Evolutionary conservation across 805 yeast species (phyloP).

Genomic region (Spathaspora arborariae): DNA sequence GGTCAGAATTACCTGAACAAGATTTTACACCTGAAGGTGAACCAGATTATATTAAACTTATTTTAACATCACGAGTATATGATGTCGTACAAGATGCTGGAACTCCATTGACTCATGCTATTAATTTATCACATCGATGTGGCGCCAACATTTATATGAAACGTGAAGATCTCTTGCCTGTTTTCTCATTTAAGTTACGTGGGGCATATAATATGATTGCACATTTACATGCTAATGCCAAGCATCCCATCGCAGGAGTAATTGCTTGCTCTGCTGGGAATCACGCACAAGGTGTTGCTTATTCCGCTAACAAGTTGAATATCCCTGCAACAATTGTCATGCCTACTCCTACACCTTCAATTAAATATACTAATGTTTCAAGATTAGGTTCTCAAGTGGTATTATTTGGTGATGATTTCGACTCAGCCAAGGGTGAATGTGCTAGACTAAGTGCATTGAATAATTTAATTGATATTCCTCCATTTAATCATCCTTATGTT

Average conservation of each 20-base stretch:
- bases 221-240: slow-evolving; percentile 57
- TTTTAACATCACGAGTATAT: slow-evolving; percentile 88
- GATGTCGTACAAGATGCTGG: slow-evolving; percentile 80
- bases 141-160: slow-evolving; percentile 76
- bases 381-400: slow-evolving; percentile 94
- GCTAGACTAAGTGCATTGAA: slow-evolving; percentile 61
- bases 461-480: slow-evolving; percentile 89
- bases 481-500: slow-evolving; percentile 96
- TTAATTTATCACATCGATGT: slow-evolving; percentile 67
- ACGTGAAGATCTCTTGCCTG: slow-evolving; percentile 92
- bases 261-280: slow-evolving; percentile 99
- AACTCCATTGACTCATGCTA: slow-evolving; percentile 77
- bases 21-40: slow-evolving; percentile 58
- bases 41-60: slow-evolving; percentile 92
- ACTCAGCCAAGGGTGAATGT: slow-evolving; percentile 92
- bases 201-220: slow-evolving; percentile 99
- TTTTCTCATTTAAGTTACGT: slow-evolving; percentile 91
- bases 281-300: slow-evolving; percentile 99
- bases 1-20: slow-evolving; percentile 43
- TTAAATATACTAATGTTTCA: slow-evolving; percentile 87
- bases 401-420: slow-evolving; percentile 89
- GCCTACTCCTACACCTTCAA: slow-evolving; percentile 97
- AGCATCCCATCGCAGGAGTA: slow-evolving; percentile 73
- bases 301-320: slow-evolving; percentile 75
- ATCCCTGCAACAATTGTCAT: slow-evolving; percentile 96